Base-by-base conservation (phyloP, 768 basidiomycete genomes). In the Gloeophyllum trabeum region DNA sequence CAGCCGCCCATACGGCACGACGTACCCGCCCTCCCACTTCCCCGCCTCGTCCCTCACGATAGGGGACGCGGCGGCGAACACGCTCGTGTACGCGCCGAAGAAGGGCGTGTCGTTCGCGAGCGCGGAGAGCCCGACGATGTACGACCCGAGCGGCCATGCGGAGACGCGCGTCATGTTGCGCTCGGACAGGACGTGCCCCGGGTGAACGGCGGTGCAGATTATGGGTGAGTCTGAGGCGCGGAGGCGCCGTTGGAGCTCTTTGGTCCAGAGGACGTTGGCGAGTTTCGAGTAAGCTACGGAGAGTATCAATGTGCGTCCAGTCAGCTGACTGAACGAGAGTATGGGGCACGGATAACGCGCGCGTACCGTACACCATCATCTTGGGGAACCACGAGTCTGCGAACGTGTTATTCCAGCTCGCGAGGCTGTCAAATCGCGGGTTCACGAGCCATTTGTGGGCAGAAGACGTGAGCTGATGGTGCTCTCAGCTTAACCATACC, bases 321-420 rank as follows among this genome's bases (percentile, higher is more conserved):
- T 32, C 16, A 32, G 10, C 28, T 16, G 16, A 32, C 28, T 32
- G 28, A n/a, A n/a, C n/a, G 28, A 10, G 28, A 32, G 16, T 10
- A 32, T 32, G 16, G 28, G 10, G 10, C 28, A 32, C 16, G 28
- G 28, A 32, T 16, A 16, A 16, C 16, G 16, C 10, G 28, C 16
- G 16, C 28, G 10, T 32, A n/a, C 48, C 56, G 18, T 20, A 12
- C 3, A 14, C 32, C 20, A 43, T 24, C 4, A 40, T 32, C 24
- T 39, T 49, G 34, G 54, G 48, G 22, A 51, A 47, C 7, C 42
- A 45, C 24, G 46, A 38, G 34, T 50, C 45, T 36, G 42, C 43
- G 39, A 60, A 63, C 23, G 61, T 57, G 3, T 48, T 46, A 26
- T 64, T 65, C 36, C 63, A 56, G 22, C 64, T 61, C 6, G 58